These are phyloP conservation scores for Linum tenue DNA, from an alignment of 345 rosid genomes.

Conservation along the genomic window DNA sequence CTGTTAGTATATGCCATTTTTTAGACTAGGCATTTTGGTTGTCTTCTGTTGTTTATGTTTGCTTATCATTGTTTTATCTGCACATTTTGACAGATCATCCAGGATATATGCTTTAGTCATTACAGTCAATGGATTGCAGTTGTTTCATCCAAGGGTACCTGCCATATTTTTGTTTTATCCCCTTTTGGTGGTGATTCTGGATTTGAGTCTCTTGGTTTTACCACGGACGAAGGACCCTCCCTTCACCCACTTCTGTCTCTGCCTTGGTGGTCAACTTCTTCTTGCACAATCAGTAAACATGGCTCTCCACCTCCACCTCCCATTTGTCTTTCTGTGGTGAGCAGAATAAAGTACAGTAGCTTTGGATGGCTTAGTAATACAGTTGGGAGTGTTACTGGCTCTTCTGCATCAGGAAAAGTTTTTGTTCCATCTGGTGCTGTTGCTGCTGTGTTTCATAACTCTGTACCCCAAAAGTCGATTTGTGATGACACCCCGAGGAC, in stretches of 20 bases:
- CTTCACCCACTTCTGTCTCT: slow-evolving; percentile 5
- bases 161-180: slow-evolving; percentile 81
- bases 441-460: no score
- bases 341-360: slow-evolving; percentile 71
- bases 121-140: slow-evolving; percentile 86
- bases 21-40: neutral
- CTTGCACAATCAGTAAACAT: slow-evolving; percentile 25
- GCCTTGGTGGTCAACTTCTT: slow-evolving; percentile 23
- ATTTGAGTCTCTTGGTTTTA: slow-evolving; percentile 27
- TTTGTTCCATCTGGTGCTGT: slow-evolving; percentile 43
- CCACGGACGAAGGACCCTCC: slow-evolving; percentile 15
- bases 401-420: slow-evolving; percentile 77
- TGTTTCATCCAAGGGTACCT: slow-evolving; percentile 89
- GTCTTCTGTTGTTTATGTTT: neutral
- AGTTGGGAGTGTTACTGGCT: slow-evolving; percentile 63
- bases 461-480: no score
- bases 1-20: slow-evolving; percentile 39
- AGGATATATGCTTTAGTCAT: slow-evolving; percentile 80
- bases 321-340: slow-evolving; percentile 59
- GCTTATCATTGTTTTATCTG: neutral
- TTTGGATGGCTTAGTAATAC: slow-evolving; percentile 63
- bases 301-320: slow-evolving; percentile 44
- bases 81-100: slow-evolving; percentile 58
- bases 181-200: slow-evolving; percentile 43
- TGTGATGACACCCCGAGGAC: no score